Percentiles rank a stretch among this genome's conserved stretches.
Evolutionary conservation across 371 early-diverging fungal genomes (phyloP).

Genomic region (Blakeslea trispora): DNA sequence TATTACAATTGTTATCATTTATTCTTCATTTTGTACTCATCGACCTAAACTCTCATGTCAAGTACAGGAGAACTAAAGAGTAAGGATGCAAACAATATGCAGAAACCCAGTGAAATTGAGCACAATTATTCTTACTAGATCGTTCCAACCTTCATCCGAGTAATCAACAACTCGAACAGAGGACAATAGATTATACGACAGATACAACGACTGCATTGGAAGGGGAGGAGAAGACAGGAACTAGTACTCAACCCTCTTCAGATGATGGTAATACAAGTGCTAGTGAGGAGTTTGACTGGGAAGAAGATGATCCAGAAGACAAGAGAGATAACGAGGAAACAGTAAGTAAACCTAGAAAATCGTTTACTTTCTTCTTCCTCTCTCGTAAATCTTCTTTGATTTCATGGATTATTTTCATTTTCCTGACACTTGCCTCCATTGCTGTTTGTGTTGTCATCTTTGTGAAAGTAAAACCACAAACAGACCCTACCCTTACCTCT

Average conservation of each 20-base stretch:
- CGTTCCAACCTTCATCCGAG: too few species aligned
- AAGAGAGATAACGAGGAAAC: slow-evolving; percentile 5
- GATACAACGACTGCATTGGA: not conserved
- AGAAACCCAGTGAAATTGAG: too few species aligned
- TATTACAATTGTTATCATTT: too few species aligned
- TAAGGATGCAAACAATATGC: too few species aligned
- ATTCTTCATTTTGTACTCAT: too few species aligned
- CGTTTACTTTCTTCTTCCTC: slow-evolving; percentile 22
- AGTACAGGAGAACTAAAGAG: too few species aligned
- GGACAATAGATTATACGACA: too few species aligned
- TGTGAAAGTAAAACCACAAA: slow-evolving; percentile 21
- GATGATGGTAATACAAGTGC: slow-evolving; percentile 28
- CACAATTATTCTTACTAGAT: too few species aligned
- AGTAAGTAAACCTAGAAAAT: not conserved
- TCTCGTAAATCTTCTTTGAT: slow-evolving; percentile 30
- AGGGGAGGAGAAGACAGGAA: not conserved
- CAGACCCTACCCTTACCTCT: slow-evolving; percentile 20
- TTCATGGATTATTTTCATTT: slow-evolving; percentile 29
- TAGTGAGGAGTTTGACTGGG: slow-evolving; percentile 32
- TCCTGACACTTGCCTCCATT: slow-evolving; percentile 28
- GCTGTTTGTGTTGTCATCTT: slow-evolving; percentile 34
- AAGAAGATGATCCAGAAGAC: slow-evolving; percentile 19
- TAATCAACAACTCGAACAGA: too few species aligned
- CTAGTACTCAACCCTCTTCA: slow-evolving; percentile 17
- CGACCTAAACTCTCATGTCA: too few species aligned